Base-by-base conservation (phyloP, 345 rosid genomes). In the Kernera saxatilis region DNA sequence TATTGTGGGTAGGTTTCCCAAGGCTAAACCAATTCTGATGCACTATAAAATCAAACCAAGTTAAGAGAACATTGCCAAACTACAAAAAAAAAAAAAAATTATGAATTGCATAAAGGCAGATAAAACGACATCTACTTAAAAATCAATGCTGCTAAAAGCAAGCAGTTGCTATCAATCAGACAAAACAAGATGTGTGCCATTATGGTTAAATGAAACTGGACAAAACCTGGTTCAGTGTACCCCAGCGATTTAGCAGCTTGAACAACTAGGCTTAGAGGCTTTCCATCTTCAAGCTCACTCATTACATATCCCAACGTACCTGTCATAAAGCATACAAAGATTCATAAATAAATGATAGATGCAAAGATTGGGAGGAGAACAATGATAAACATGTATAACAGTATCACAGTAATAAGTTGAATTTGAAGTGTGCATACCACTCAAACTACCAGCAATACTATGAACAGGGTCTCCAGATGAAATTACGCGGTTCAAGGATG, bases 201-300 rank as follows among this genome's bases (percentile, higher is more conserved):
- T 4, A 66, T 58, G 55, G 25, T 41, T 51, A n/a, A 12, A 59
- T 15, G 15, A 53, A 54, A 45, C 52, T 53, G 65, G 51, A 45
- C 4, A 2, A 27, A 68, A 90, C 97, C 97, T 85, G 97, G 98
- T 74, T 93, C 98, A 37, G 97, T 93, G 84, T 84, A 93, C 58
- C 98, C 98, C 74, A 89, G 79, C 66, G 81, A 80, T 82, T 88
- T 91, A 21, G 99, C 99, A 65, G 84, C 82, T 78, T 61, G 85
- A 67, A 93, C 96, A 77, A 91, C 95, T 82, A 91, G 85, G 78
- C 97, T 94, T 58, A 89, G 78, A 35, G 91, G 87, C 76, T 88
- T 88, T 60, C 99, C 96, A 75, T 86, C 91, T 79, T 89, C 95
- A 37, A 91, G 81, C 82, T 91, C 93, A 73, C 99, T 91, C 99